Conservation (phyloP, 768 basidiomycete species). For the Scleroderma bovista region DNA sequence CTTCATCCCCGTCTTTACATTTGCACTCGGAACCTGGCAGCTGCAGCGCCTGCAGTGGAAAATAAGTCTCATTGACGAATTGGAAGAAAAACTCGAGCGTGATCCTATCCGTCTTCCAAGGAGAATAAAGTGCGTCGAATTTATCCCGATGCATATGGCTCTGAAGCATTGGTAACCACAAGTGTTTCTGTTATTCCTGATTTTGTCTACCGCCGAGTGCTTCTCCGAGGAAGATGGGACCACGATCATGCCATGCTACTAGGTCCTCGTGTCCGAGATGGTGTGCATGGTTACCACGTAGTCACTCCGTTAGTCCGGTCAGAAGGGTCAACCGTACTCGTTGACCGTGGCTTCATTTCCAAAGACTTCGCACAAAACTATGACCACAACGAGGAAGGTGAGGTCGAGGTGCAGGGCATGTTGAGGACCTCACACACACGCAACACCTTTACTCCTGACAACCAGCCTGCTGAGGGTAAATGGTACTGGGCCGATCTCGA, state of each 20-base stretch:
- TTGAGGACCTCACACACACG: conserved; percentile 69
- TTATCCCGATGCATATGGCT: conserved; percentile 9
- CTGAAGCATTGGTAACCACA: conserved; percentile 14
- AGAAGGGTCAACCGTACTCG: conserved; percentile 78
- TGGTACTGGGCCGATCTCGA: conserved; percentile 93
- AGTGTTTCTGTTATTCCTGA: conserved; percentile 78
- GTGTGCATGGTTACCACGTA: conserved; percentile 82
- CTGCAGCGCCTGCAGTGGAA: conserved; percentile 94
- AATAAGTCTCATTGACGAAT: conserved; percentile 84
- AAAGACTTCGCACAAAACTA: conserved; percentile 44
- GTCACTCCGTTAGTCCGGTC: conserved; percentile 80
- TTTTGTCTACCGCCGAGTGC: conserved; percentile 84
- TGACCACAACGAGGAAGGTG: conserved; percentile 38
- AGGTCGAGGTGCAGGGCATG: conserved; percentile 82
- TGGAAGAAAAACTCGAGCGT: conserved; percentile 83
- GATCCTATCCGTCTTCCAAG: conserved; percentile 75
- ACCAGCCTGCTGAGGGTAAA: conserved; percentile 67
- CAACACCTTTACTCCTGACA: conserved; percentile 85
- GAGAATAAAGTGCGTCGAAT: conserved; percentile 71
- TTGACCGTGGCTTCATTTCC: conserved; percentile 88
- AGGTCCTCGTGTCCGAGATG: conserved; percentile 83
- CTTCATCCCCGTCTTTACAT: conserved; percentile 85
- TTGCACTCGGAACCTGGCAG: conserved; percentile 91
- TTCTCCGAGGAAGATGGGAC: conserved; percentile 74
- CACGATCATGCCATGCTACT: conserved; percentile 73